phyloP scores from a whole-genome alignment of 2,329 filamentous ascomycete species.

The Huntiella omanensis region DNA sequence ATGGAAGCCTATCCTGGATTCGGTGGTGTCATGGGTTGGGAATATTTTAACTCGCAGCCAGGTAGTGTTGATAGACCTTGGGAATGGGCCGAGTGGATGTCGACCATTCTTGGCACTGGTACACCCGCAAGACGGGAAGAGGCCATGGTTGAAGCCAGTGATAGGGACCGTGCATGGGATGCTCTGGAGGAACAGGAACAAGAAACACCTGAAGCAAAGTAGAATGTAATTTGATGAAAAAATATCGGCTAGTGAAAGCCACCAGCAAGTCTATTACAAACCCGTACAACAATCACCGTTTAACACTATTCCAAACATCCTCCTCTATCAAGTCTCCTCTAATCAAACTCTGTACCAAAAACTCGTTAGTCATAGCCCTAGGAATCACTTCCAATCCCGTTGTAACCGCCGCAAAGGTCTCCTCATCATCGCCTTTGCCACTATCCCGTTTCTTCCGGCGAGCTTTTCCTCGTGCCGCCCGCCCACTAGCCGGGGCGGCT shows the following conservation, averaged over 20 bases:
- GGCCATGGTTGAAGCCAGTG: conserved; percentile 12
- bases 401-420: background rate
- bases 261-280: no score
- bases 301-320: conserved; percentile 20
- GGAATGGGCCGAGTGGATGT: conserved; percentile 61
- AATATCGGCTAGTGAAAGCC: no score
- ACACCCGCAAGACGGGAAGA: conserved; percentile 9
- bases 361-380: conserved; percentile 61
- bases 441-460: conserved; percentile 13
- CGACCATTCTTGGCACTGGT: conserved; percentile 19
- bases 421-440: conserved; percentile 12
- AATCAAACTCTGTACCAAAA: conserved; percentile 84
- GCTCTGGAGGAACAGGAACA: conserved; percentile 4
- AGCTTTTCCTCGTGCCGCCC: background rate
- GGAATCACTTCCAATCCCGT: conserved; percentile 28
- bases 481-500: conserved; percentile 13
- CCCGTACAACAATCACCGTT: background rate
- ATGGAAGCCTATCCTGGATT: conserved; percentile 42
- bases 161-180: background rate
- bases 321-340: conserved; percentile 58
- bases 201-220: background rate
- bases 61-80: conserved; percentile 45
- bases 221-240: background rate
- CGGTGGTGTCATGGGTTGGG: conserved; percentile 87
- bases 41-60: conserved; percentile 72